These are phyloP conservation scores for Fusarium metavorans DNA, from an alignment of 2,329 filamentous ascomycete species.

Conservation along the genomic window DNA sequence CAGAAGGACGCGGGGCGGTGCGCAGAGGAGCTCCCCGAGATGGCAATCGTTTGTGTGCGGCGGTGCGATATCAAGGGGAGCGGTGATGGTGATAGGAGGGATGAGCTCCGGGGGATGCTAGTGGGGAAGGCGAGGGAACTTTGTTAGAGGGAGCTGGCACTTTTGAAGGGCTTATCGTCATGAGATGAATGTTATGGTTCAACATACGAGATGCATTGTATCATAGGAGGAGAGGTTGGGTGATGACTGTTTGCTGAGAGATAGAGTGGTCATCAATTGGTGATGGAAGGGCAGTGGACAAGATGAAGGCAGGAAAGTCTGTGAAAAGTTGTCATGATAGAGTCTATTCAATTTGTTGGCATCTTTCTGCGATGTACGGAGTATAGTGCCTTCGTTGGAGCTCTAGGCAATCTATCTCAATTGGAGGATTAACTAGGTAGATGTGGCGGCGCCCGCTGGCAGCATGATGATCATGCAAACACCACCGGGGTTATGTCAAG, in stretches of 20 bases:
- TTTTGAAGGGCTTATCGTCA: conserved; percentile 27
- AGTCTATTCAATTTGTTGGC: not conserved
- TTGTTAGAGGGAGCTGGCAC: conserved; percentile 27
- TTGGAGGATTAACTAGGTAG: not conserved
- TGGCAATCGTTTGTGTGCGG: not conserved
- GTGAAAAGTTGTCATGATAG: too few relatives aligned
- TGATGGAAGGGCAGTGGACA: not conserved
- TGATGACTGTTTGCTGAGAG: not conserved
- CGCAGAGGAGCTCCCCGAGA: conserved; percentile 4
- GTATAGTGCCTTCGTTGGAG: not conserved
- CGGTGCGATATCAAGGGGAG: conserved; percentile 14
- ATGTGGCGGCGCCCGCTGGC: not conserved
- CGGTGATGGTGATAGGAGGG: conserved; percentile 33
- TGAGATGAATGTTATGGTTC: not conserved
- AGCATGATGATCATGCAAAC: not conserved
- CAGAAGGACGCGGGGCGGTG: not conserved
- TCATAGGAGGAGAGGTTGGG: not conserved
- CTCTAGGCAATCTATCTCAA: not conserved
- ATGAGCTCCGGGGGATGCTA: not conserved
- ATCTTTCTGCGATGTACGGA: too few relatives aligned
- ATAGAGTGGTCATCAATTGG: not conserved
- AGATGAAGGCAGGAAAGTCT: not conserved
- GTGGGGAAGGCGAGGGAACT: conserved; percentile 36
- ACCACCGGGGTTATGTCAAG: not conserved
- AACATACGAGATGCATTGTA: conserved; percentile 8